phyloP scores from a whole-genome alignment of 2,329 filamentous ascomycete genomes.

The Biscogniauxia mediterranea region DNA sequence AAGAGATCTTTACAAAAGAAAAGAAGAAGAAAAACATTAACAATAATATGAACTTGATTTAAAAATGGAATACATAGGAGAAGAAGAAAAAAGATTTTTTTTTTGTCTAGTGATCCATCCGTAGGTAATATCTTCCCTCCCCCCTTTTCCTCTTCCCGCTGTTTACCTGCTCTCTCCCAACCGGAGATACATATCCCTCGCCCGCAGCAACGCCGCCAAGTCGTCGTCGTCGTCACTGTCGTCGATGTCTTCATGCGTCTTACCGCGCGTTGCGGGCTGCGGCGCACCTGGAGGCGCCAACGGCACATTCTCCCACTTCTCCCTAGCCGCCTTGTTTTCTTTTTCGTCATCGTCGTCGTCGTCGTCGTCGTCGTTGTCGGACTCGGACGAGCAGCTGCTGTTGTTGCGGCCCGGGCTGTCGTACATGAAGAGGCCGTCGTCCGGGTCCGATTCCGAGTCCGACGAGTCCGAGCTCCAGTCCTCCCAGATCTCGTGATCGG shows the following conservation, averaged over 20 bases:
- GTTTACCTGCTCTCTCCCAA: not conserved
- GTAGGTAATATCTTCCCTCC: no score
- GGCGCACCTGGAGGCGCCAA: not conserved
- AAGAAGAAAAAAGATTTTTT: no score
- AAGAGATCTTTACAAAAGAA: not conserved
- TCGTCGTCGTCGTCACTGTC: constrained; percentile 1
- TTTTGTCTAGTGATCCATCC: no score
- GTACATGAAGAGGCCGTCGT: not conserved
- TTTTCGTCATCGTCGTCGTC: constrained; percentile 1
- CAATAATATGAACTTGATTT: no score
- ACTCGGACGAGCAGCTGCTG: constrained; percentile 7
- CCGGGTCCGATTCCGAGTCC: constrained; percentile 13
- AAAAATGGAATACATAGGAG: no score
- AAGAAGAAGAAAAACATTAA: not conserved
- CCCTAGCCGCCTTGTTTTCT: not conserved
- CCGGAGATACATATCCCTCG: not conserved
- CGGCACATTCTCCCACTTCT: not conserved
- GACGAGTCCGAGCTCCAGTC: constrained; percentile 12
- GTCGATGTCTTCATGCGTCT: constrained; percentile 1
- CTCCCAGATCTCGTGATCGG: constrained; percentile 8
- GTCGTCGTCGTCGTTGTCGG: constrained; percentile 6
- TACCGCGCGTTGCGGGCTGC: not conserved
- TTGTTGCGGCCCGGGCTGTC: not conserved
- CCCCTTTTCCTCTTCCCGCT: no score
- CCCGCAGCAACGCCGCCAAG: constrained; percentile 2